Evolutionary conservation across 2,329 filamentous ascomycete genomes (phyloP), one percentile per base, ranked within the genome.

Genomic region (Gremmenia infestans): DNA sequence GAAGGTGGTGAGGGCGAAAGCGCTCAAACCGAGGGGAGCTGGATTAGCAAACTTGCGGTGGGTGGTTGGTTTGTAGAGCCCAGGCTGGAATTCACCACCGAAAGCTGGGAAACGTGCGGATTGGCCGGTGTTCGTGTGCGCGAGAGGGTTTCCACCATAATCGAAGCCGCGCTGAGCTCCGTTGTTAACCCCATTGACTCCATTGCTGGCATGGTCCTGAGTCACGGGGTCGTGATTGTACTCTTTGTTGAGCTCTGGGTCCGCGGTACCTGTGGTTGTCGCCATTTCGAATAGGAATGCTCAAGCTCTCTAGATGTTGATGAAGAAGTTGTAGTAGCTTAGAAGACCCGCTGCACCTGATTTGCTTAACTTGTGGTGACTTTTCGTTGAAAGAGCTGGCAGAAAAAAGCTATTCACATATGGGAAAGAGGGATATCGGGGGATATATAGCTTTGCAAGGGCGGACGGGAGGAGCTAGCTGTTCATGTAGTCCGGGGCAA

Each of bases 1-100:
- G 69, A 85, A 85, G 19, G 82, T 85, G 48, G 82, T 85, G 61
- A 85, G 71, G 47, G 82, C 82, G 73, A 85, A 85, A 68, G 80
- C 82, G 57, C 72, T 76, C 57, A 85, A 73, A 58, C 82, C 82
- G 39, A 85, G 72, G 51, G 81, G 82, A 49, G 79, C 81, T 7
- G 82, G 82, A 65, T 85, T 85, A 68, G 73, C 82, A 65, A 85
- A 77, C 67, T 81, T 79, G 65, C 79, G 76, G 22, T 70, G 62
- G 58, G 76, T 74, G 60, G 77, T 76, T 14, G 75, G 71, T 63
- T 76, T 78, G 72, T 82, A 82, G 52, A 81, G 74, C 75, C 80
- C 80, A 32, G 81, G 80, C 70, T 83, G 79, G 70, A 82, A 80
- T 63, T 81, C 79, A 73, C 80, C 80, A 62, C 80, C 81, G 63